Percentiles rank a stretch among this genome's conserved stretches.
Evolutionary conservation across 2,329 filamentous ascomycete genomes (phyloP).

Genomic region (Sporothrix protearum): DNA sequence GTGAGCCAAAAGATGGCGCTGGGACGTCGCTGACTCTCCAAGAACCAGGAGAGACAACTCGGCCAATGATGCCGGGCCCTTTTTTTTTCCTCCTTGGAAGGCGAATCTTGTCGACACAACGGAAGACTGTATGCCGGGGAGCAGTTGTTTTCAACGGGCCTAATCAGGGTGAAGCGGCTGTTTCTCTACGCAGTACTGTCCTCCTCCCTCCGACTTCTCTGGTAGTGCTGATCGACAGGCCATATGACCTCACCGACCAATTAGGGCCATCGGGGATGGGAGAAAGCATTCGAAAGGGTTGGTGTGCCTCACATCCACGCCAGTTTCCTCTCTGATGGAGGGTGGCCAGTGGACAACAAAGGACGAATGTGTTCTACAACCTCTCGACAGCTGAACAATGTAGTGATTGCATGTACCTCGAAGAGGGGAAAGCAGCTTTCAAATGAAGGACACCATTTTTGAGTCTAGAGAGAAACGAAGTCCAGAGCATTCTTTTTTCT

Average conservation of each 20-base stretch:
- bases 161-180: neutral
- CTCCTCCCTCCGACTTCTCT: neutral
- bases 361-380: neutral
- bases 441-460: neutral
- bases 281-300: neutral
- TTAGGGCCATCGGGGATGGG: neutral
- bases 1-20: neutral
- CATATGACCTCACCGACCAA: constrained; percentile 18
- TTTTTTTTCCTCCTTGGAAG: neutral
- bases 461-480: neutral
- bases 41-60: neutral
- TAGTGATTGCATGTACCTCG: neutral
- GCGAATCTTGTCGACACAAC: too few relatives aligned
- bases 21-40: constrained; percentile 8
- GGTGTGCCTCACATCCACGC: too few relatives aligned
- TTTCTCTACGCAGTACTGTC: neutral
- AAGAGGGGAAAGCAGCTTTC: neutral
- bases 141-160: too few relatives aligned
- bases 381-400: neutral
- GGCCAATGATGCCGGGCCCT: neutral
- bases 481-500: constrained; percentile 14
- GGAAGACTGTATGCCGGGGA: too few relatives aligned
- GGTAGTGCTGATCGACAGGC: constrained; percentile 8
- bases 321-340: constrained; percentile 11
- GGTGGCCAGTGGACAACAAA: constrained; percentile 18